Conservation (phyloP, 2,329 filamentous ascomycete genomes). For the Dothideomycetes sp. region DNA sequence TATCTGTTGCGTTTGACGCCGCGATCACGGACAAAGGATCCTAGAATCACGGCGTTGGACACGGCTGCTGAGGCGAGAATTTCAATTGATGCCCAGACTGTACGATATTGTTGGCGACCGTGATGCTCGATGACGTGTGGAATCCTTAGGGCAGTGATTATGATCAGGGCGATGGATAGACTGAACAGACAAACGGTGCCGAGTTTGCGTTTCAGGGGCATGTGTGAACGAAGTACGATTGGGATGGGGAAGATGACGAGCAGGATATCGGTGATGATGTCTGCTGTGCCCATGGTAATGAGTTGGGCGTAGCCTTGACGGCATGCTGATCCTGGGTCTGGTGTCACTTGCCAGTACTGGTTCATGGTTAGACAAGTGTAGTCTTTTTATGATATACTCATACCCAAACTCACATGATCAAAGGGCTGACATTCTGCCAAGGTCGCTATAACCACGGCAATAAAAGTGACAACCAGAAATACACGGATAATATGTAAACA, state of each 20-base stretch:
- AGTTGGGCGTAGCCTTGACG: slow-evolving; percentile 81
- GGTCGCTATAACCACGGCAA: slow-evolving; percentile 71
- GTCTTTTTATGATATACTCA: too few relatives aligned
- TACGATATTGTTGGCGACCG: slow-evolving; percentile 77
- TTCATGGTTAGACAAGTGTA: background rate
- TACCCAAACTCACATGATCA: slow-evolving; percentile 26
- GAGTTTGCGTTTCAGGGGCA: slow-evolving; percentile 67
- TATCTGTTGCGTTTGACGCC: slow-evolving; percentile 86
- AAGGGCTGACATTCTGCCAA: slow-evolving; percentile 68
- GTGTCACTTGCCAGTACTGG: slow-evolving; percentile 47
- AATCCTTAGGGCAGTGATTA: slow-evolving; percentile 72
- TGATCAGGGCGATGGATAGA: slow-evolving; percentile 70
- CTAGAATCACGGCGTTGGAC: slow-evolving; percentile 81
- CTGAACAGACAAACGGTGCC: slow-evolving; percentile 75
- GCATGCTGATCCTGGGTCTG: slow-evolving; percentile 77
- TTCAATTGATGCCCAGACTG: slow-evolving; percentile 80
- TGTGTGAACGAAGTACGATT: slow-evolving; percentile 70
- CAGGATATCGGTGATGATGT: slow-evolving; percentile 80
- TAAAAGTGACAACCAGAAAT: slow-evolving; percentile 68
- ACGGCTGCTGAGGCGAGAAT: slow-evolving; percentile 80
- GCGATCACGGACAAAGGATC: slow-evolving; percentile 83
- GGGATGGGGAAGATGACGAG: slow-evolving; percentile 84
- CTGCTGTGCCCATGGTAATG: slow-evolving; percentile 79
- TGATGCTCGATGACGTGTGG: slow-evolving; percentile 61
- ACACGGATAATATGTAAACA: slow-evolving; percentile 63